Conservation (phyloP, 2,329 filamentous ascomycete genomes). For the Fusarium temperatum region DNA sequence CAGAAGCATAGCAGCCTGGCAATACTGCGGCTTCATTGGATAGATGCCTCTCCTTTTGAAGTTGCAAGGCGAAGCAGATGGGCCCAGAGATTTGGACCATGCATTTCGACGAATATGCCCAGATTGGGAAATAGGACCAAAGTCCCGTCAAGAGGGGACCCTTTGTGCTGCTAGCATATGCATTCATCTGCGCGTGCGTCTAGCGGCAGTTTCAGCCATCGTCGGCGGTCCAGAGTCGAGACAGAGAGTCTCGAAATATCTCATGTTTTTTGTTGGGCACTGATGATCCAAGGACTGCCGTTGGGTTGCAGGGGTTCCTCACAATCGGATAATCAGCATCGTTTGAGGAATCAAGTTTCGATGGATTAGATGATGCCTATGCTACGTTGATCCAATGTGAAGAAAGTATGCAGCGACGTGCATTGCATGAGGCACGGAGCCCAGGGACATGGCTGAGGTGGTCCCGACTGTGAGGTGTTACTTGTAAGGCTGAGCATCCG, state of each 20-base stretch:
- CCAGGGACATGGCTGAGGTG: slow-evolving; percentile 17
- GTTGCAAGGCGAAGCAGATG: slow-evolving; percentile 30
- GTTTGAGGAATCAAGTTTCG: slow-evolving; percentile 1
- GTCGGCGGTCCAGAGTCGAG: neutral
- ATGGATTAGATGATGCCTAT: neutral
- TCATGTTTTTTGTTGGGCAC: slow-evolving; percentile 1
- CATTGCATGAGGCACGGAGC: slow-evolving; percentile 10
- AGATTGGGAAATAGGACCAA: slow-evolving; percentile 30
- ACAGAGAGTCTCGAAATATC: neutral
- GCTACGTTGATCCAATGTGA: slow-evolving; percentile 1
- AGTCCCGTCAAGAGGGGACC: slow-evolving; percentile 22
- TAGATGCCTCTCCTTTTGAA: neutral
- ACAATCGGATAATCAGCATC: neutral
- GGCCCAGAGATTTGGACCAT: slow-evolving; percentile 20
- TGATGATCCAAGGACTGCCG: neutral
- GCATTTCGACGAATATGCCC: slow-evolving; percentile 37
- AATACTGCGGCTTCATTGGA: slow-evolving; percentile 25
- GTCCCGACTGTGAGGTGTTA: slow-evolving; percentile 33
- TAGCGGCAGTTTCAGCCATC: slow-evolving; percentile 26
- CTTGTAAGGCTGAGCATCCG: slow-evolving; percentile 21
- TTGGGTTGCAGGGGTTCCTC: neutral
- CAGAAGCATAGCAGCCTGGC: slow-evolving; percentile 30
- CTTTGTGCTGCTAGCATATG: slow-evolving; percentile 25
- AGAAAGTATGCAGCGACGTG: slow-evolving; percentile 5
- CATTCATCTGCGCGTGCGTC: neutral